Evolutionary conservation across 1,284 basidiomycete species (phyloP).

Genomic region (Termitomyces sp.): DNA sequence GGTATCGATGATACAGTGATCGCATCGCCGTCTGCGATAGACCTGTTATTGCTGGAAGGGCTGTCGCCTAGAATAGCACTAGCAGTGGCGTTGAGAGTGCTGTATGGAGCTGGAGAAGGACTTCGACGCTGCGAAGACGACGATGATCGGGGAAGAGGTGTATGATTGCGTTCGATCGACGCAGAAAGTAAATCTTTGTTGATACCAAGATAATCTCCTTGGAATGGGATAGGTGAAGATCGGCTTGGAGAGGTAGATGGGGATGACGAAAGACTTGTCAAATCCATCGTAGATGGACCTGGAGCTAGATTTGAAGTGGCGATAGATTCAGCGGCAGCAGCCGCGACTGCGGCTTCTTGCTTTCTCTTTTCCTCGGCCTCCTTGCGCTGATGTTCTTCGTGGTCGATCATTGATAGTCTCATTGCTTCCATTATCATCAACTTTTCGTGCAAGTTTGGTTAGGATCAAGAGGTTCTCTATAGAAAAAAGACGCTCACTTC

Average conservation of each 20-base stretch:
- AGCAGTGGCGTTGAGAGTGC: constrained; percentile 40
- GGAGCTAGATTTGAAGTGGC: constrained; percentile 12
- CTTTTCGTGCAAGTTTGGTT: constrained; percentile 33
- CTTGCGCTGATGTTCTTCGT: constrained; percentile 75
- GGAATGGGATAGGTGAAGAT: constrained; percentile 9
- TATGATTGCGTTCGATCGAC: constrained; percentile 21
- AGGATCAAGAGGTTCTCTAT: background rate
- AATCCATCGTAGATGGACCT: constrained; percentile 16
- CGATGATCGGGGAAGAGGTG: constrained; percentile 20
- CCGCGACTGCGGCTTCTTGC: constrained; percentile 25
- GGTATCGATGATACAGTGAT: constrained; percentile 18
- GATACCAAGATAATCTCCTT: constrained; percentile 13
- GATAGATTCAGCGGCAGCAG: constrained; percentile 19
- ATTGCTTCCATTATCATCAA: constrained; percentile 99
- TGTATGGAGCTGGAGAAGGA: constrained; percentile 36
- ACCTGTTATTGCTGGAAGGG: constrained; percentile 6
- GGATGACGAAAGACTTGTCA: constrained; percentile 11
- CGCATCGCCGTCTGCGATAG: constrained; percentile 6
- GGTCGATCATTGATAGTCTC: constrained; percentile 90
- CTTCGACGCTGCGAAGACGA: constrained; percentile 25
- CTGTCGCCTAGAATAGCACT: constrained; percentile 29
- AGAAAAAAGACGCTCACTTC: constrained; percentile 53
- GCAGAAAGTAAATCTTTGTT: constrained; percentile 13
- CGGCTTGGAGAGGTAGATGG: constrained; percentile 5
- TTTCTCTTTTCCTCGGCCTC: constrained; percentile 56